Evolutionary conservation across 2,329 filamentous ascomycete species (phyloP), one percentile per base, ranked within the genome.

Genomic region (Cercospora berteroae): DNA sequence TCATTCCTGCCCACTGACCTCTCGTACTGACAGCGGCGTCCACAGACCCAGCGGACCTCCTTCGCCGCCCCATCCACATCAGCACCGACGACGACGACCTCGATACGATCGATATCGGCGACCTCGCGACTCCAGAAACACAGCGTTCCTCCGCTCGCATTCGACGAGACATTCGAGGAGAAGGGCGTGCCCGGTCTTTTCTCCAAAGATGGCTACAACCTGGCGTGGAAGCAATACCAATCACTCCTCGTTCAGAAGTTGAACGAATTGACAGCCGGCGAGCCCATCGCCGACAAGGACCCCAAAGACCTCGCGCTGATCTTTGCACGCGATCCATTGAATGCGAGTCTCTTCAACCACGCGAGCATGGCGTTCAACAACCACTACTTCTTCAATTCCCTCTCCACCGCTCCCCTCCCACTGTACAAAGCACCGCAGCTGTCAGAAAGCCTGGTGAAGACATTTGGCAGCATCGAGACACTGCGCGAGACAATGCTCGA

Each of bases 351-450:
- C 78, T 99, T 99, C 88, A 99, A 98, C 86, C 88, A 96, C 79
- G 95, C 95, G 79, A 96, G 92, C 74, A 96, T 96, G 91, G 92
- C 93, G 65, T 90, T 92, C 85, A 98, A 98, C 87, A 97, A 89
- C 80, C 86, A 89, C 78, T 90, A 93, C 84, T 94, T 93, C 87
- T 94, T 94, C 85, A 79, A 86, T 73, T 67, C 68, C 66, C 74
- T 74, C 67, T 70, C 69, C 29, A 71, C 68, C 23, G 27, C 59
- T 9, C 63, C 69, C 5, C 57, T 63, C 23, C 42, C 80, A 75
- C 78, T 81, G 69, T 78, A 85, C 77, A 90, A 91, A 72, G 87
- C 87, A 67, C 77, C 81, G 1, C 71, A 76, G 52, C 86, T 96
- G 68, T 79, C 83, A 74, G 72, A 77, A 66, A 84, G 86, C 65